Conservation (phyloP, 148 eudicot genomes). For the Vaccinium vitisidaea region DNA sequence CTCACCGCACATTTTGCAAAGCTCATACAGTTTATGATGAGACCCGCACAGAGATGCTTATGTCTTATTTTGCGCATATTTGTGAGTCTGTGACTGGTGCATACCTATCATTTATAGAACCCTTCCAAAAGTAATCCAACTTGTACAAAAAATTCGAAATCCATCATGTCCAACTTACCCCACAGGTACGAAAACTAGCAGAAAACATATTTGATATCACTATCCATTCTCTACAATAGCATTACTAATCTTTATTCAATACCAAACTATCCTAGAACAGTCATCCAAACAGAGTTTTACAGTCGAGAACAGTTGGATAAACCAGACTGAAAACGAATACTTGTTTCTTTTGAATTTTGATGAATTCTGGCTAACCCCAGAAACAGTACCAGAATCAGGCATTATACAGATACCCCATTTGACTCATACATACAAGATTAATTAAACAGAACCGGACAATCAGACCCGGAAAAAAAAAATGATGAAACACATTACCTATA, state of each 20-base stretch:
- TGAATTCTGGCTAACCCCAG: constrained; percentile 7
- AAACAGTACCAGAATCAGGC: neutral
- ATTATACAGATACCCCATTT: constrained; percentile 11
- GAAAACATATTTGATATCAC: neutral
- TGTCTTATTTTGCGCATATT: no score
- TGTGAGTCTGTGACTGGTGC: no score
- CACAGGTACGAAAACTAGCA: neutral
- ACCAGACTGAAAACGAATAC: neutral
- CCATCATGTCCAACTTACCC: neutral
- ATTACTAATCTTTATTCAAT: neutral
- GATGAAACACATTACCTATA: constrained; percentile 16
- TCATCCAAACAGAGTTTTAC: neutral
- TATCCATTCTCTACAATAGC: neutral
- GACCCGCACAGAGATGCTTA: no score
- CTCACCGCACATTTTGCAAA: no score
- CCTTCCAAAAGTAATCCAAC: no score
- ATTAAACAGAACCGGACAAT: neutral
- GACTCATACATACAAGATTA: neutral
- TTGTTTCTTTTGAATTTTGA: neutral
- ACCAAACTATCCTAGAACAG: neutral
- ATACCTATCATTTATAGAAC: no score
- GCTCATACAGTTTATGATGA: no score
- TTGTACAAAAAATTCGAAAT: no score
- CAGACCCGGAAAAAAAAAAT: neutral
- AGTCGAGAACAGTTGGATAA: neutral